Evolutionary conservation across 1,284 basidiomycete species (phyloP).

Genomic region (Ustilago trichophora): DNA sequence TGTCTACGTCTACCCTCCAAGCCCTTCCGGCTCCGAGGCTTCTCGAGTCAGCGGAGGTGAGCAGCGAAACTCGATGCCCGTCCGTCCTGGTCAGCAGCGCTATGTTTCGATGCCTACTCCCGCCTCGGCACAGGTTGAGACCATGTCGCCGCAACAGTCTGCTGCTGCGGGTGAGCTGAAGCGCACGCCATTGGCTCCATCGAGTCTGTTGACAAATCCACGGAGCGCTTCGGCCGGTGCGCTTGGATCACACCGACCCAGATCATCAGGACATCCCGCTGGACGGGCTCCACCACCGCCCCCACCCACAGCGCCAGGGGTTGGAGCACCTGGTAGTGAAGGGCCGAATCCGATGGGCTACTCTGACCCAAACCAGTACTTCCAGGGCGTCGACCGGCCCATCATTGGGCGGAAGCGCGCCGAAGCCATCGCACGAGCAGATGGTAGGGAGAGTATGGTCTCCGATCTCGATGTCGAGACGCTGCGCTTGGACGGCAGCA

Average conservation of each 20-base stretch:
- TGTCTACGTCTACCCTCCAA: constrained; percentile 59
- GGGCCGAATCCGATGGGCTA: constrained; percentile 23
- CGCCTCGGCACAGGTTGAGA: constrained; percentile 33
- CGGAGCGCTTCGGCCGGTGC: constrained; percentile 21
- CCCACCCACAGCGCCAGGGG: constrained; percentile 43
- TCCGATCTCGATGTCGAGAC: constrained; percentile 64
- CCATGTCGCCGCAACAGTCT: constrained; percentile 7
- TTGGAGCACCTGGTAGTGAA: constrained; percentile 2
- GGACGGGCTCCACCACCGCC: constrained; percentile 52
- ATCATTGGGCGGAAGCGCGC: constrained; percentile 48
- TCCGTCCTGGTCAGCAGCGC: constrained; percentile 8
- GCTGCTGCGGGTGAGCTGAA: not conserved
- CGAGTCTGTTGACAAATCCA: constrained; percentile 34
- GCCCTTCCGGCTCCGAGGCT: constrained; percentile 47
- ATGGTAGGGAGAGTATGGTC: constrained; percentile 57
- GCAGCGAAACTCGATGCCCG: not conserved
- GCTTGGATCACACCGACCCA: constrained; percentile 5
- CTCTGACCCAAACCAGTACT: constrained; percentile 45
- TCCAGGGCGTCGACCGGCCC: constrained; percentile 39
- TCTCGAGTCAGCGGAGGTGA: constrained; percentile 8
- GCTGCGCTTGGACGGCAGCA: constrained; percentile 55
- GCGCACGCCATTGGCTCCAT: constrained; percentile 45
- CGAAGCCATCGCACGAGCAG: constrained; percentile 49
- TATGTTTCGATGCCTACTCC: constrained; percentile 31
- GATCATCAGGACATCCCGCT: constrained; percentile 49